phyloP scores from a whole-genome alignment of 2,329 filamentous ascomycete species.

The Pyrenophora graminea region DNA sequence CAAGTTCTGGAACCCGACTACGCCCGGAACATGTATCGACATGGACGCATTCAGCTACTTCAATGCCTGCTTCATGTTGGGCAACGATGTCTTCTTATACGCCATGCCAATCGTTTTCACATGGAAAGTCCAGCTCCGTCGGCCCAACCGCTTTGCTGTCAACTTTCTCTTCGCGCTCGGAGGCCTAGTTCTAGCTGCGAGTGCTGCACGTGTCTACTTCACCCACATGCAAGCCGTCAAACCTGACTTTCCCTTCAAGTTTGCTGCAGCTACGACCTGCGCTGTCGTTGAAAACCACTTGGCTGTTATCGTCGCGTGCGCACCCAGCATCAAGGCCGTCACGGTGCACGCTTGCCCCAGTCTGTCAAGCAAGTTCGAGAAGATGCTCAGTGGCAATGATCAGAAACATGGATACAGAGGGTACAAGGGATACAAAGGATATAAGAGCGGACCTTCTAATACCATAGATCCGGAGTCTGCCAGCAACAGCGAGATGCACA shows the following conservation, averaged over 20 bases:
- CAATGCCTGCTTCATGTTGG: slow-evolving; percentile 45
- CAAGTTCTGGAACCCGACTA: slow-evolving; percentile 37
- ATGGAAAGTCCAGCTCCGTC: slow-evolving; percentile 40
- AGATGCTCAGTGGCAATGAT: slow-evolving; percentile 12
- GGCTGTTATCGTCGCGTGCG: slow-evolving; percentile 44
- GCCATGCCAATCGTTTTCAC: slow-evolving; percentile 47
- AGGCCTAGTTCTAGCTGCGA: slow-evolving; percentile 37
- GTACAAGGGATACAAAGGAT: background rate
- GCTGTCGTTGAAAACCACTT: slow-evolving; percentile 45
- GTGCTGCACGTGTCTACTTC: slow-evolving; percentile 30
- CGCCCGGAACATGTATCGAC: slow-evolving; percentile 41
- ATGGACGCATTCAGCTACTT: slow-evolving; percentile 44
- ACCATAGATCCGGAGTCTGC: too few species aligned
- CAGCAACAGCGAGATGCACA: background rate
- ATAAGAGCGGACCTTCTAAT: background rate
- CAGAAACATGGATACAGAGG: background rate
- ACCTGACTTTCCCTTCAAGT: slow-evolving; percentile 33
- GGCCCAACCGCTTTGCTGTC: slow-evolving; percentile 41
- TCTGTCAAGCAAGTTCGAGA: slow-evolving; percentile 27
- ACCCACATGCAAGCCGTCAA: slow-evolving; percentile 30
- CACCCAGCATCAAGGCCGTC: slow-evolving; percentile 40
- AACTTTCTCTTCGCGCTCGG: slow-evolving; percentile 42
- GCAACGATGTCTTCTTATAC: slow-evolving; percentile 46
- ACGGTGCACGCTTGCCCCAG: slow-evolving; percentile 31
- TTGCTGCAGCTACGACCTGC: slow-evolving; percentile 39